A percentile compares a stretch with the other conserved stretches of the same genome.
Evolutionary conservation across 2,329 filamentous ascomycete genomes (phyloP).

Genomic region (Calonectria leucothoes): DNA sequence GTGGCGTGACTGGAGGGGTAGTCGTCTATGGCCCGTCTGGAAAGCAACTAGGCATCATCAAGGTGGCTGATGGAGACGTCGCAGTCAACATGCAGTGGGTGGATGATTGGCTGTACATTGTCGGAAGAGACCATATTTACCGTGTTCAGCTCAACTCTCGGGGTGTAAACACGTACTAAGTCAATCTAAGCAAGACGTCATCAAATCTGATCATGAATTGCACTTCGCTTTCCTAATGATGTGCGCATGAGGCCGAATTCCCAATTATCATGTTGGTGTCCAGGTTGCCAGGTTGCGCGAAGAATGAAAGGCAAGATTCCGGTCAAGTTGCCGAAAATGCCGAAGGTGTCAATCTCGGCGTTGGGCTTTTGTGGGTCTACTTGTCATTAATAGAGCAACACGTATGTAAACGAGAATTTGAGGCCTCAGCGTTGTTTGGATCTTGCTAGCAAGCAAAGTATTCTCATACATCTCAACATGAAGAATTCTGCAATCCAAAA

Average conservation of each 20-base stretch:
- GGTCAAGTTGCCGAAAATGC: neutral
- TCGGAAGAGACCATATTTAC: constrained; percentile 20
- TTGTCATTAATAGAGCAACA: neutral
- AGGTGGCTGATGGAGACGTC: constrained; percentile 21
- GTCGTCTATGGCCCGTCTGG: constrained; percentile 15
- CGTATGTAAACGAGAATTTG: neutral
- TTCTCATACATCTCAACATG: neutral
- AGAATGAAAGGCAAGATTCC: neutral
- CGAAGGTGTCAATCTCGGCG: neutral
- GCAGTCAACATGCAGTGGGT: constrained; percentile 32
- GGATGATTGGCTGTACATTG: constrained; percentile 25
- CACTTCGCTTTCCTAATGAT: neutral
- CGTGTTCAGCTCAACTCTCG: constrained; percentile 18
- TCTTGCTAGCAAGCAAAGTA: neutral
- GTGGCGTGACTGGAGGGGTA: constrained; percentile 18
- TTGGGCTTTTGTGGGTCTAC: neutral
- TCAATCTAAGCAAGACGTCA: neutral
- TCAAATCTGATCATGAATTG: too few relatives aligned
- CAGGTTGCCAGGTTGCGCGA: too few relatives aligned
- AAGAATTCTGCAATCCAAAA: neutral
- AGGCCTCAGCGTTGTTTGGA: neutral
- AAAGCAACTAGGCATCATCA: constrained; percentile 25
- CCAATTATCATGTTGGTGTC: too few relatives aligned
- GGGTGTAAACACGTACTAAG: neutral
- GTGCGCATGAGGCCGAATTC: too few relatives aligned